Evolutionary conservation across 345 rosid species (phyloP).

Genomic region (Lepidium didymum): DNA sequence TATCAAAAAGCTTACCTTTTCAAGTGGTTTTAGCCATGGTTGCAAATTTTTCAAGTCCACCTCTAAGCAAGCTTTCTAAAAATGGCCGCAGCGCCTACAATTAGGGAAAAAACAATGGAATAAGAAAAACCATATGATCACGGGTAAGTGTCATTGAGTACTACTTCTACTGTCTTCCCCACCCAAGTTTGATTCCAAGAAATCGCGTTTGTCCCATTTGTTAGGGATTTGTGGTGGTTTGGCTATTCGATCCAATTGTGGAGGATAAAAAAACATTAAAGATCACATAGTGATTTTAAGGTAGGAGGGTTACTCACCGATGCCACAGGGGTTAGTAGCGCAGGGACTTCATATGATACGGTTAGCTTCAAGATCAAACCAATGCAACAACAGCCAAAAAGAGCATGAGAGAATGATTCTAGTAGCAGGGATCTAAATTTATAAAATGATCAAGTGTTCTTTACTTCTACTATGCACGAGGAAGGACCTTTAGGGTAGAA

Average conservation of each 20-base stretch:
- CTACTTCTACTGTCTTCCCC: too few species aligned
- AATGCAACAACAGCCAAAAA: neutral
- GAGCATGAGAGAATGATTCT: neutral
- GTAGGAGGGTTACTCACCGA: constrained; percentile 45
- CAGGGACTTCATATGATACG: constrained; percentile 90
- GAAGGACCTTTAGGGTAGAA: constrained; percentile 75
- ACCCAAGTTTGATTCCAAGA: too few species aligned
- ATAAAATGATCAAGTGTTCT: constrained; percentile 1
- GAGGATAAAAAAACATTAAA: too few species aligned
- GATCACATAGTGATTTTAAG: neutral
- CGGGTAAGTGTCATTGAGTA: too few species aligned
- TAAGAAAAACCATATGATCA: too few species aligned
- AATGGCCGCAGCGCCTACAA: constrained; percentile 68
- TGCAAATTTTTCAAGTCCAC: constrained; percentile 71
- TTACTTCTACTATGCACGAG: constrained; percentile 75
- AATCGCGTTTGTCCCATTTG: too few species aligned
- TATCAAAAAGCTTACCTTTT: constrained; percentile 1
- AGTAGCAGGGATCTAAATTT: neutral
- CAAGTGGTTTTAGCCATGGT: constrained; percentile 23
- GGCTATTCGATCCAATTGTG: too few species aligned
- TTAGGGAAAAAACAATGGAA: neutral
- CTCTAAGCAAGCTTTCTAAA: constrained; percentile 50
- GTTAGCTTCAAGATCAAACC: constrained; percentile 53
- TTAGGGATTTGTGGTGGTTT: too few species aligned
- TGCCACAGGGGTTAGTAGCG: constrained; percentile 66